These are phyloP conservation scores for Chlorella sp. DNA, from an alignment of 139 green algal species.

Conservation along the genomic window DNA sequence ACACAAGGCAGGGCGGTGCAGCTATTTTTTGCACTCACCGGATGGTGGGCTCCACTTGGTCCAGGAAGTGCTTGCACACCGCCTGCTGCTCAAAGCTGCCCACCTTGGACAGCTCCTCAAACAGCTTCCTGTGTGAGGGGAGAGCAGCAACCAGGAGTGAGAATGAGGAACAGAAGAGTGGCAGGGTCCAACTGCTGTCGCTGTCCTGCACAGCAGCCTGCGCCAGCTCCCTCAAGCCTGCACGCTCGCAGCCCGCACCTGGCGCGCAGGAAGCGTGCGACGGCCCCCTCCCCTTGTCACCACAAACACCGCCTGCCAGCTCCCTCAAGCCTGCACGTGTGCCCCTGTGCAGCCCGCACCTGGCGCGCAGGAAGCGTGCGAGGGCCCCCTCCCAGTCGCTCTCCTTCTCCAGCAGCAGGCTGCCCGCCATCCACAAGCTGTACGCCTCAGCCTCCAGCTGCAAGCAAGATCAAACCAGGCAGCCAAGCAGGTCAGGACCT, in stretches of 20 bases:
- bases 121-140: conserved; percentile 66
- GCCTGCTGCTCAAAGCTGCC: conserved; percentile 73
- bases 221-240: no score
- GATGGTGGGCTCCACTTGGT: conserved; percentile 84
- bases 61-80: conserved; percentile 76
- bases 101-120: conserved; percentile 78
- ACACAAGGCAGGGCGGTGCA: no score
- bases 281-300: conserved; percentile 55
- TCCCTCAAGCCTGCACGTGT: no score
- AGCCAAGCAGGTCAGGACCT: not conserved
- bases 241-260: conserved; percentile 60
- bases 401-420: conserved; percentile 81
- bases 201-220: not conserved
- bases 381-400: conserved; percentile 79
- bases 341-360: conserved; percentile 50
- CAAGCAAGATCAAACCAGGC: not conserved
- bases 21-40: no score
- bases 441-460: conserved; percentile 91
- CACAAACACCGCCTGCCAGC: no score
- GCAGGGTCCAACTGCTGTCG: not conserved
- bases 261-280: conserved; percentile 71
- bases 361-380: conserved; percentile 67
- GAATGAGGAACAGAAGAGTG: not conserved
- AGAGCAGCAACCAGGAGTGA: not conserved
- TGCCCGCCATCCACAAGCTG: conserved; percentile 73